A percentile compares a stretch with the other conserved stretches of the same genome.
These are phyloP conservation scores for Fagopyrum tataricum DNA, from an alignment of 148 eudicot species.

Conservation along the genomic window DNA sequence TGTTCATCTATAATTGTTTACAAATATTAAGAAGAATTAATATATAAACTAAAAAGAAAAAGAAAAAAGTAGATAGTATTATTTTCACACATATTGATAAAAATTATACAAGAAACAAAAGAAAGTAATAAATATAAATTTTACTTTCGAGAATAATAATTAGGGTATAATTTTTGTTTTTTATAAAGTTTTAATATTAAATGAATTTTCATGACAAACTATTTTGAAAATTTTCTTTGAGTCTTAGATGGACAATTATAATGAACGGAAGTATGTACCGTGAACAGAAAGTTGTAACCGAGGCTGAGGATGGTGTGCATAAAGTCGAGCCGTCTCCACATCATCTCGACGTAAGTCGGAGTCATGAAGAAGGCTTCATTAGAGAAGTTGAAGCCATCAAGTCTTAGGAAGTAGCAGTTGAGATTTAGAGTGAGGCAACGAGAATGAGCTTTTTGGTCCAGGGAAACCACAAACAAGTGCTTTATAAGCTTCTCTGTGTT, in stretches of 20 bases:
- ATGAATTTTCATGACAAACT: too few relatives aligned
- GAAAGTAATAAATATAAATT: too few relatives aligned
- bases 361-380: constrained; percentile 5
- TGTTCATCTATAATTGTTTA: too few relatives aligned
- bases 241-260: neutral
- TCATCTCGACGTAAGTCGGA: neutral
- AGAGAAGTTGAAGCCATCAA: constrained; percentile 1
- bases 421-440: neutral
- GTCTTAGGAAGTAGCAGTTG: neutral
- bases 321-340: constrained; percentile 8
- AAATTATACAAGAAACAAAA: too few relatives aligned
- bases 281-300: constrained; percentile 14
- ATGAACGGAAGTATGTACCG: neutral
- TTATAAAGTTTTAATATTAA: too few relatives aligned
- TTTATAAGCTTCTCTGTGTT: constrained; percentile 1
- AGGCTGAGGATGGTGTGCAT: neutral
- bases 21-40: too few relatives aligned
- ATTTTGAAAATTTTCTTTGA: too few relatives aligned
- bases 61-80: too few relatives aligned
- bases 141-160: too few relatives aligned
- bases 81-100: too few relatives aligned
- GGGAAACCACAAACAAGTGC: constrained; percentile 1
- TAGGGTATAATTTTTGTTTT: too few relatives aligned
- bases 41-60: too few relatives aligned
- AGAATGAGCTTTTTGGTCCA: constrained; percentile 2